Percentiles rank a stretch among this genome's conserved stretches.
Conservation (phyloP, 2,329 filamentous ascomycete species). For the Penicillium sp. region DNA sequence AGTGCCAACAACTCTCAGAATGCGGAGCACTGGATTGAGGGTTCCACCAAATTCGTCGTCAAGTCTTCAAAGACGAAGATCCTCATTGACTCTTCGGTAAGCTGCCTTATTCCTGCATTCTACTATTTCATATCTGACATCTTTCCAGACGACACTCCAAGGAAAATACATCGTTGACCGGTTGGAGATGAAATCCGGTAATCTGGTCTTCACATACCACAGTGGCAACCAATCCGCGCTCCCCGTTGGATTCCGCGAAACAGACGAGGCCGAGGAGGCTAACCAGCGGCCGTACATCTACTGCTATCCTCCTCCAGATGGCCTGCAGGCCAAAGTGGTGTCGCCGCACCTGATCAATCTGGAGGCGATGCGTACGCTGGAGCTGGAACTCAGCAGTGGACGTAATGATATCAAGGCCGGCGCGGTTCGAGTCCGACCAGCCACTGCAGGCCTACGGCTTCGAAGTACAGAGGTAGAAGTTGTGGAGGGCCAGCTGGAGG, state of each 20-base stretch:
- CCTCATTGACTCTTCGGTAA: constrained; percentile 50
- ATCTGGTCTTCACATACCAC: constrained; percentile 39
- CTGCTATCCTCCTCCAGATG: constrained; percentile 69
- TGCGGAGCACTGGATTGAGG: constrained; percentile 67
- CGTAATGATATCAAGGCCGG: constrained; percentile 63
- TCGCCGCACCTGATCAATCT: constrained; percentile 72
- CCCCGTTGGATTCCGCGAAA: constrained; percentile 37
- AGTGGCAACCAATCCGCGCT: constrained; percentile 29
- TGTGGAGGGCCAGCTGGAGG: constrained; percentile 41
- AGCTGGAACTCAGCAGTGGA: constrained; percentile 70
- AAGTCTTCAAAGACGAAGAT: constrained; percentile 56
- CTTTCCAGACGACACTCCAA: constrained; percentile 45
- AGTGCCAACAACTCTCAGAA: constrained; percentile 48
- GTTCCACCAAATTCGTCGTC: constrained; percentile 47
- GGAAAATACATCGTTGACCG: constrained; percentile 75
- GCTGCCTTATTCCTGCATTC: constrained; percentile 3
- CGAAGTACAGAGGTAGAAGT: constrained; percentile 52
- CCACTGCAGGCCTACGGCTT: constrained; percentile 60
- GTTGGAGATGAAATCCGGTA: constrained; percentile 56
- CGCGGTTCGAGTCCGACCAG: constrained; percentile 55
- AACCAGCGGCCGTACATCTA: constrained; percentile 62
- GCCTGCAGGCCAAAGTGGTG: constrained; percentile 66
- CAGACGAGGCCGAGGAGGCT: constrained; percentile 30
- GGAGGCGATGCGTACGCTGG: constrained; percentile 73
- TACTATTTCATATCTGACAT: neutral